A percentile compares a stretch with the other conserved stretches of the same genome.
Conservation (phyloP, 345 rosid genomes). For the Dovyalis caffra region DNA sequence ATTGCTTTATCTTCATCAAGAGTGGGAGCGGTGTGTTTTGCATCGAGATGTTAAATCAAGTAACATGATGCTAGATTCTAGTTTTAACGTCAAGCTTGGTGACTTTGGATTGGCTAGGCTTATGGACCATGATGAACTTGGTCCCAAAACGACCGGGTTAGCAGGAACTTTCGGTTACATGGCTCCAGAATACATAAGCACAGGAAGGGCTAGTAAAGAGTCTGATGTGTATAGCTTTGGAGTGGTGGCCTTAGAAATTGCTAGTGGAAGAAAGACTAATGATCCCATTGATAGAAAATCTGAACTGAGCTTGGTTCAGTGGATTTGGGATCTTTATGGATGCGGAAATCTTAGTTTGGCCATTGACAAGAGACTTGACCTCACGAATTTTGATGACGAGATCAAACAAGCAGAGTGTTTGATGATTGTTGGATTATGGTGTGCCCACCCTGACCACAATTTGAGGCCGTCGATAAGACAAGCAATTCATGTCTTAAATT, state of each 20-base stretch:
- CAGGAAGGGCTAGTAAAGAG: conserved; percentile 46
- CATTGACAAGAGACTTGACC: conserved; percentile 24
- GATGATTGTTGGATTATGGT: conserved; percentile 35
- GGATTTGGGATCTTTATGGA: conserved; percentile 45
- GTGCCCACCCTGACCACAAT: conserved; percentile 20
- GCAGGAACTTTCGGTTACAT: conserved; percentile 57
- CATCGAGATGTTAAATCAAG: conserved; percentile 65
- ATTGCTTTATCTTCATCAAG: conserved; percentile 57
- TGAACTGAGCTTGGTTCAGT: conserved; percentile 36
- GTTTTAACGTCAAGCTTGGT: conserved; percentile 56
- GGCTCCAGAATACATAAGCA: conserved; percentile 51
- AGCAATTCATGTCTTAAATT: conserved; percentile 18
- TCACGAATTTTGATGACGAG: conserved; percentile 28
- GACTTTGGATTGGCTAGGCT: conserved; percentile 60
- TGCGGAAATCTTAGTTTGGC: conserved; percentile 9
- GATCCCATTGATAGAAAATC: conserved; percentile 17
- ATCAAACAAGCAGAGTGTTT: conserved; percentile 37
- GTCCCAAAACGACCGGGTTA: conserved; percentile 38
- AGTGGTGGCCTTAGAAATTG: conserved; percentile 17
- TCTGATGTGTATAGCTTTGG: conserved; percentile 22
- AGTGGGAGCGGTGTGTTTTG: conserved; percentile 61
- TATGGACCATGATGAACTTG: conserved; percentile 11
- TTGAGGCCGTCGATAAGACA: conserved; percentile 29
- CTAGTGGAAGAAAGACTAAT: conserved; percentile 27
- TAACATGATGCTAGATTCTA: conserved; percentile 58